phyloP scores from a whole-genome alignment of 345 rosid species.

The Laguncularia racemosa region DNA sequence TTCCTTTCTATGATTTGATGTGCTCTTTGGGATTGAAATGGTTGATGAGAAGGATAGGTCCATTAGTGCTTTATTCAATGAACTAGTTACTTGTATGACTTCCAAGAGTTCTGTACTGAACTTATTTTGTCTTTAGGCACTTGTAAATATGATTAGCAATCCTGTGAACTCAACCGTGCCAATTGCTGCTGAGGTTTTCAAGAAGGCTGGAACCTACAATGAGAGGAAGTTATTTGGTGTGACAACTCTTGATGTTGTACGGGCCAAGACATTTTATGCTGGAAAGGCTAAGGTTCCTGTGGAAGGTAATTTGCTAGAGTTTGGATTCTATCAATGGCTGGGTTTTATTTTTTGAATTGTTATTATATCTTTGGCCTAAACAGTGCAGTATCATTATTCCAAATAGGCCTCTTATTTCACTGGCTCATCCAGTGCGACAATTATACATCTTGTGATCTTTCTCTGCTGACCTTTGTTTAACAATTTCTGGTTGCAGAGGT shows the following conservation, averaged over 20 bases:
- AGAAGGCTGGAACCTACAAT: conserved; percentile 64
- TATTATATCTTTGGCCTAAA: no score
- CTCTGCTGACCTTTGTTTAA: not conserved
- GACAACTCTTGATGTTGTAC: conserved; percentile 65
- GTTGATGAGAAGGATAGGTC: conserved; percentile 1
- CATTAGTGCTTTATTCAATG: not conserved
- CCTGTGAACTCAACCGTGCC: conserved; percentile 82
- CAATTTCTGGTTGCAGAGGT: conserved; percentile 39
- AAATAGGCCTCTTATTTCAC: not conserved
- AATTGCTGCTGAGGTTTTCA: conserved; percentile 71
- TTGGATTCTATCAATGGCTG: not conserved
- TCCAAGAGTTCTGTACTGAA: not conserved
- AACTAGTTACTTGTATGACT: not conserved
- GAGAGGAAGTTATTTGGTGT: conserved; percentile 67
- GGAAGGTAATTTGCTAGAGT: conserved; percentile 24
- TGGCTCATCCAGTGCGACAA: no score
- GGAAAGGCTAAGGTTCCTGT: conserved; percentile 55
- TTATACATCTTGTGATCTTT: not conserved
- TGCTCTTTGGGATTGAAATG: no score
- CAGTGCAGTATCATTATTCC: no score
- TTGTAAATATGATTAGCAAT: conserved; percentile 69
- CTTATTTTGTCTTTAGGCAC: conserved; percentile 24
- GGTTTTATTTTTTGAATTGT: not conserved
- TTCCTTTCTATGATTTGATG: no score
- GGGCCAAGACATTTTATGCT: conserved; percentile 74